Base-by-base conservation (phyloP, 1,284 basidiomycete species). In the Ganoderma leucocontextum region DNA sequence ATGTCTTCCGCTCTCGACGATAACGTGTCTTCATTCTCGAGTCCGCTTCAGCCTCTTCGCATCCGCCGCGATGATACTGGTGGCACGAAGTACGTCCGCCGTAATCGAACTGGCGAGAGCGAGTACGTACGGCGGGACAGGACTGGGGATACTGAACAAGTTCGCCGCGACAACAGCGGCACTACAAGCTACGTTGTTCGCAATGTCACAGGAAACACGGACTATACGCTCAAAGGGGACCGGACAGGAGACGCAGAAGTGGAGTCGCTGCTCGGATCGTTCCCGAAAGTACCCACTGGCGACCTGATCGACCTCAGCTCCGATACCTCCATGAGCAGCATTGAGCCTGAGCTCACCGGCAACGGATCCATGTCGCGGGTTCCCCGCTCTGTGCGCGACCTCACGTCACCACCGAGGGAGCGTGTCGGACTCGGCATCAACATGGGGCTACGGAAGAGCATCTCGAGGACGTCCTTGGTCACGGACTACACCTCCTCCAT, bases 401-500 rank as follows among this genome's bases (percentile, higher is more conserved):
- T 64, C 19, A 53, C 58, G 6, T 62, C 64, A 0, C 68, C 70
- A 7, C 67, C 65, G 0, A 25, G 57, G 9, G 65, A 42, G 22
- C 74, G 70, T n/a, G 60, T 71, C 6, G 75, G 66, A 2, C 69
- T 74, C 19, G 70, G 71, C 12, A 57, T 74, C 19, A 64, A 65
- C 35, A 44, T 70, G 33, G 66, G 63, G 9, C 33, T 70, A 60
- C 68, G 63, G 41, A 72, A 67, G 55, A 72, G 68, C 22, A 65
- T 63, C 33, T 75, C 76, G 2, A 57, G 68, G 5, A 74, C 75
- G 10, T 77, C 77, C 10, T 67, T 76, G 2, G 55, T 69, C 29
- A 73, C 69, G 10, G 74, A 74, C 22, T 77, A 77, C 63, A 77
- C 74, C 2, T 80, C 80, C 62, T 80, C 80, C 62, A 75, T 80